phyloP scores from a whole-genome alignment of 163 green algal species.

The Scenedesmus sp. region DNA sequence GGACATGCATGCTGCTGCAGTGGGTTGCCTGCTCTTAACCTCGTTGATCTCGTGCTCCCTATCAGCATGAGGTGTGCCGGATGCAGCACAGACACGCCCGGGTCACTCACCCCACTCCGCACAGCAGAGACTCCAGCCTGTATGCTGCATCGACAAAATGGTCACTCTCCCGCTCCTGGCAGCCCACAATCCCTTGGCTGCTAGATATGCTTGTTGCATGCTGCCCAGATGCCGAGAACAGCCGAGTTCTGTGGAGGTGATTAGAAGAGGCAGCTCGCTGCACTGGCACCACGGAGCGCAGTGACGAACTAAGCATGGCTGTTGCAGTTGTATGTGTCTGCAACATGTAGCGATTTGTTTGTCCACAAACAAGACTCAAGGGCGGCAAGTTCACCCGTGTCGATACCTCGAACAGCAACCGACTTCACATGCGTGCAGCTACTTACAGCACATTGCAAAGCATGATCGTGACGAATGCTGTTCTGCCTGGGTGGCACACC shows the following conservation, averaged over 20 bases:
- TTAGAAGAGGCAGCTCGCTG: background rate
- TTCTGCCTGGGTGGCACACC: too few species aligned
- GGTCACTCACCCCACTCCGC: slow-evolving; percentile 39
- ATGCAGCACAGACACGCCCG: background rate
- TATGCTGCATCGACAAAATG: slow-evolving; percentile 2
- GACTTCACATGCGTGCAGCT: background rate
- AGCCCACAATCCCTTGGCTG: background rate
- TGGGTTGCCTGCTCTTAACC: background rate
- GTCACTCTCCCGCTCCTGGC: slow-evolving; percentile 5
- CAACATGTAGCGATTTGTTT: background rate
- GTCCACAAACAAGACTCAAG: background rate
- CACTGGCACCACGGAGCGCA: background rate
- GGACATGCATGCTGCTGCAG: background rate
- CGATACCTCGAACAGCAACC: background rate
- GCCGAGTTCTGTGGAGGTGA: background rate
- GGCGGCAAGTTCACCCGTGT: background rate
- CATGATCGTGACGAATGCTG: too few species aligned
- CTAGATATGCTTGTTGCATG: background rate
- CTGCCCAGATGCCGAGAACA: background rate
- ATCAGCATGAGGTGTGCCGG: background rate
- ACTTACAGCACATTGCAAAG: too few species aligned
- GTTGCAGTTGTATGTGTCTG: background rate
- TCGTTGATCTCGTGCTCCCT: background rate
- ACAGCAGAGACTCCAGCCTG: slow-evolving; percentile 30
- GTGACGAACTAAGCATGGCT: background rate